These are phyloP conservation scores for Fraxinus excelsior DNA, from an alignment of 257 asterid genomes.

Conservation along the genomic window DNA sequence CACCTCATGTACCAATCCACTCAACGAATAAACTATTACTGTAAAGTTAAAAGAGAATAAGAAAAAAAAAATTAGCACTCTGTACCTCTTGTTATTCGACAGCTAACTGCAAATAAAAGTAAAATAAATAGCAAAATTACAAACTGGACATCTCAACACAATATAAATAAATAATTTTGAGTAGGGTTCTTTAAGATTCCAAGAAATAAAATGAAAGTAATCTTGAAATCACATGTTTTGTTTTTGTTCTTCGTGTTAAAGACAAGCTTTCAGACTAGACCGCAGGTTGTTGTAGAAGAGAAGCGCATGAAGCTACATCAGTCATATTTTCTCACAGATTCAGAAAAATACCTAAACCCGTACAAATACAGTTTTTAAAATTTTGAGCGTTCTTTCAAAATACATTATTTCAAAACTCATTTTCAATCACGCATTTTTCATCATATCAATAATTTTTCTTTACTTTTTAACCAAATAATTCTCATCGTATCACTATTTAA, in stretches of 20 bases:
- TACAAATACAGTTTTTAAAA: no score
- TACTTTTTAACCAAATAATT: no score
- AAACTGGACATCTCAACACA: background rate
- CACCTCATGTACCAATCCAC: constrained; percentile 9
- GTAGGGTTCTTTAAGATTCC: background rate
- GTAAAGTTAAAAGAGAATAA: background rate
- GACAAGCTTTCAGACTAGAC: background rate
- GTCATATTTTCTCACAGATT: no score
- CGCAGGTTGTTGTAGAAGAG: no score
- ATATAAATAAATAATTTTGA: no score
- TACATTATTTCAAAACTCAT: no score
- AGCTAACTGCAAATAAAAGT: background rate
- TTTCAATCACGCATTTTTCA: no score
- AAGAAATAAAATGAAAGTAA: background rate
- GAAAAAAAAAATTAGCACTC: background rate
- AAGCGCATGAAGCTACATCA: no score
- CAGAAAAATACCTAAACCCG: no score
- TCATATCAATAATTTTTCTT: no score
- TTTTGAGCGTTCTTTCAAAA: no score
- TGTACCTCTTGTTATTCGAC: background rate
- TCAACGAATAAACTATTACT: constrained; percentile 8
- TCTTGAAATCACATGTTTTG: background rate
- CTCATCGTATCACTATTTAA: no score
- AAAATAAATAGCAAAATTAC: background rate
- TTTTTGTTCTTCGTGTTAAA: background rate